Evolutionary conservation across 2,329 filamentous ascomycete species (phyloP), one percentile per base, ranked within the genome.

Genomic region (Talaromyces pinophilus): DNA sequence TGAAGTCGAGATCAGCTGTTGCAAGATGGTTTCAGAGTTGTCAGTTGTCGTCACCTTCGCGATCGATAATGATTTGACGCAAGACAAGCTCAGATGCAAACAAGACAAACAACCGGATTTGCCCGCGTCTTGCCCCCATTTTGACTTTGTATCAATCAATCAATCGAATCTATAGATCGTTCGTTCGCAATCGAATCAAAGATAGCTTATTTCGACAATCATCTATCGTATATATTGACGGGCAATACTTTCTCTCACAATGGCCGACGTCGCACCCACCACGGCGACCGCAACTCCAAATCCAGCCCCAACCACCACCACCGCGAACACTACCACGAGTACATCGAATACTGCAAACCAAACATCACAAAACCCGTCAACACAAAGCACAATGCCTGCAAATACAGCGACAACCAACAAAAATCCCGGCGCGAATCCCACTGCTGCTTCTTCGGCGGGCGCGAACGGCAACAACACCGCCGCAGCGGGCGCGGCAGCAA

Each of bases 11-110:
- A 57, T 40, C 54, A 57, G 50, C 28, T 54, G 25, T 54, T 33
- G 30, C 30, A 40, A 8, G 11, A 33, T 38, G 30, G 33, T 55
- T 38, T 57, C 50, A 33, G 28, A 25, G 28, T 54, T 54, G 19
- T 54, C 33, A 38, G 22, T 52, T 52, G 33, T 57, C 33, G n/a
- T 57, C 54, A 57, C n/a, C 54, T 38, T 33, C 62, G 25, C 38
- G 38, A 54, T 30, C n/a, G 42, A 59, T 35, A 44, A 30, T 25
- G 62, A 60, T 40, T 46, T 35, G 52, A 22, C 7, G 19, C 28
- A 69, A 48, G 44, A n/a, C 11, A 17, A 63, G 63, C 44, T 44
- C 11, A 10, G 25, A 68, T 77, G 77, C 77, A 79, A 78, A 78
- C 77, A 68, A 54, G 13, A 59, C 76, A 78, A 79, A 78, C 74